Evolutionary conservation across 768 basidiomycete species (phyloP), one percentile per base, ranked within the genome.

Genomic region (Kwoniella mangroviensis): DNA sequence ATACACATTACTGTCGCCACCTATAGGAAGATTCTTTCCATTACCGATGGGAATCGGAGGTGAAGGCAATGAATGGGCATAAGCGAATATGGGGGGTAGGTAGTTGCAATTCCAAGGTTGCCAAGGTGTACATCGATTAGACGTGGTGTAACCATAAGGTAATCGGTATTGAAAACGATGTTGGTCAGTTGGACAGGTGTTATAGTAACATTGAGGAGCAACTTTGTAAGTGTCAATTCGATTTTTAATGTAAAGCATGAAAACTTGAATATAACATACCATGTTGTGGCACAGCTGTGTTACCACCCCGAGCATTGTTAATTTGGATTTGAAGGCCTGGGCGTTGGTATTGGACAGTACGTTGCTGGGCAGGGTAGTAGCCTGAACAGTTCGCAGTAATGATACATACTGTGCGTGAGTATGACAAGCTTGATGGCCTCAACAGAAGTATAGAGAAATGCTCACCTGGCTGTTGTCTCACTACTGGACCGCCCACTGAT

Each of bases 321-420:
- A 75, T 68, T 63, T 79, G 77, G 11, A 79, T 68, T 49, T 79
- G 77, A 3, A 75, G 41, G 1, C 77, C 77, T 22, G 77, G 77
- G 26, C 77, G 58, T 53, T 79, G 75, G 60, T 76, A 76, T 57
- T 76, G 77, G 13, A 72, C 69, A 22, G 70, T 42, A 34, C 69
- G 69, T 61, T 65, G 68, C 41, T 40, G 63, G 7, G 66, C 52
- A 15, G 49, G 22, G n/a, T 65, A 53, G 51, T 63, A 63, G 10
- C 21, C 62, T 63, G 28, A 15, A 21, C 34, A 34, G 0, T 34
- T 34, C 34, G 49, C 17, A 51, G 15, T 17, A 51, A 21, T 51
- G 17, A 51, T 15, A 51, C 49, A 51, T 51, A 51, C 21, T 1
- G 49, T 51, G 5, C 49, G 49, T 21, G 21, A 52, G 21, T 52